phyloP scores from a whole-genome alignment of 2,329 filamentous ascomycete genomes.

The Claviceps digitariae region DNA sequence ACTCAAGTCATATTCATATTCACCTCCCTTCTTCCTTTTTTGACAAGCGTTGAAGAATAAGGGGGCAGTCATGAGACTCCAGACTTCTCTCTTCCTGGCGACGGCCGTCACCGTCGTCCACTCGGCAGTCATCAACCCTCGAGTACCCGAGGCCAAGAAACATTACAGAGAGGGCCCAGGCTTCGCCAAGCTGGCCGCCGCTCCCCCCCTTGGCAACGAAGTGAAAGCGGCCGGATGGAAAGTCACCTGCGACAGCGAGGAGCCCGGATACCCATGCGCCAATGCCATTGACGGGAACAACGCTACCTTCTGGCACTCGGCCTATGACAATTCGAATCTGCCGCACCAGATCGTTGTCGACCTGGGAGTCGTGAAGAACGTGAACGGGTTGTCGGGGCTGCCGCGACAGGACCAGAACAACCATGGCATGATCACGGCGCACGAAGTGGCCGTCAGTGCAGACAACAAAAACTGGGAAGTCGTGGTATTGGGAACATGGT shows the following conservation, averaged over 20 bases:
- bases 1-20: background rate
- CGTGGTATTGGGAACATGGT: conserved; percentile 17
- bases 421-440: conserved; percentile 14
- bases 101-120: background rate
- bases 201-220: conserved; percentile 3
- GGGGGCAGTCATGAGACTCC: background rate
- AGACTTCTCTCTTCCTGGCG: background rate
- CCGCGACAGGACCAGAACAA: conserved; percentile 15
- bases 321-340: conserved; percentile 4
- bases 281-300: conserved; percentile 16
- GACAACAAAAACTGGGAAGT: conserved; percentile 15
- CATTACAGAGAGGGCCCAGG: conserved; percentile 1
- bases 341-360: conserved; percentile 20
- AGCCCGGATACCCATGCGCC: conserved; percentile 15
- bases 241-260: conserved; percentile 15
- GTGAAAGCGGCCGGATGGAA: conserved; percentile 11
- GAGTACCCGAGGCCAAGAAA: background rate
- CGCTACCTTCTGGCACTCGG: conserved; percentile 17
- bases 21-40: too few relatives aligned
- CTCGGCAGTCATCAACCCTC: background rate
- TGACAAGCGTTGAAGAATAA: background rate
- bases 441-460: conserved; percentile 16
- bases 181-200: conserved; percentile 3
- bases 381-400: conserved; percentile 18
- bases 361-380: conserved; percentile 11